Percentiles rank a stretch among this genome's conserved stretches.
Conservation (phyloP, 169 alveolate species). For the Cryptosporidium andersoni region DNA sequence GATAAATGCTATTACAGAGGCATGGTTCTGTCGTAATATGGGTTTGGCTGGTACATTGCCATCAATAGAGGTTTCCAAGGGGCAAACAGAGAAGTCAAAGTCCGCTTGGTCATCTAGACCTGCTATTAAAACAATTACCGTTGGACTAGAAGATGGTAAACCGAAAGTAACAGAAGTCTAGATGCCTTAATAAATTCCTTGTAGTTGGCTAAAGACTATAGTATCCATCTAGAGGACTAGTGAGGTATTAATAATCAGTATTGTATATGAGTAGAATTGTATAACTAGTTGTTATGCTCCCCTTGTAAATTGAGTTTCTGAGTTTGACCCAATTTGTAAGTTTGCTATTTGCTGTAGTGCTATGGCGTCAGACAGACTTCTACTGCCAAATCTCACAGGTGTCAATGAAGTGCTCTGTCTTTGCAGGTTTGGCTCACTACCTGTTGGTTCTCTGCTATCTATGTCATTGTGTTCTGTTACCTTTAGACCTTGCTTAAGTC, state of each 20-base stretch:
- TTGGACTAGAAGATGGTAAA: conserved; percentile 60
- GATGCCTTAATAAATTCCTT: neutral
- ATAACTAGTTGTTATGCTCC: no score
- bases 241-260: neutral
- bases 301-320: neutral
- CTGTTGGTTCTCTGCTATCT: no score
- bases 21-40: conserved; percentile 79
- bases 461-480: neutral
- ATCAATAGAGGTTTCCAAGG: neutral
- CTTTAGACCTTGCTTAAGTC: conserved; percentile 14
- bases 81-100: neutral
- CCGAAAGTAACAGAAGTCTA: conserved; percentile 53
- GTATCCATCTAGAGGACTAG: neutral
- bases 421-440: neutral
- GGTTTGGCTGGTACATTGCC: conserved; percentile 78
- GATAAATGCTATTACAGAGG: conserved; percentile 79
- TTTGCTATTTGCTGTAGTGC: conserved; percentile 64
- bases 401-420: conserved; percentile 31
- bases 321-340: conserved; percentile 29
- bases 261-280: no score
- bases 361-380: conserved; percentile 48
- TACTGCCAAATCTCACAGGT: conserved; percentile 62
- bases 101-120: conserved; percentile 17
- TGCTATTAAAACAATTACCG: conserved; percentile 51
- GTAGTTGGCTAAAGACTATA: neutral